Evolutionary conservation across 352 stramenopile genomes (phyloP).

Genomic region (Pythium monospermum): DNA sequence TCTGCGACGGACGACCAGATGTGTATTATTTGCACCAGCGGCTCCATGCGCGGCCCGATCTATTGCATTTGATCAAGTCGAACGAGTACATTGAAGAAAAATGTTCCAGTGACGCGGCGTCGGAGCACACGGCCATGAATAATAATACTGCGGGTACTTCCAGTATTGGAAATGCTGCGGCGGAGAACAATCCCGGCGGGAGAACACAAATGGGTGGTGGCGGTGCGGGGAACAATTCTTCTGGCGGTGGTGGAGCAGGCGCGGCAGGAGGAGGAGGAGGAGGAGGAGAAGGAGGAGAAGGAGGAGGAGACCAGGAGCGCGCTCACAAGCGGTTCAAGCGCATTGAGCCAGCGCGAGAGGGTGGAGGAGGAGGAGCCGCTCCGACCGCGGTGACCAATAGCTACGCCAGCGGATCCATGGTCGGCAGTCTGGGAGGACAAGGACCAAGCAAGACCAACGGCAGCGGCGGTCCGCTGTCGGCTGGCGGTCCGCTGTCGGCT

Average conservation of each 20-base stretch:
- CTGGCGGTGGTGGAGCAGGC: no score
- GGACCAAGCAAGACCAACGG: no score
- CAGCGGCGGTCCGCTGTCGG: not conserved
- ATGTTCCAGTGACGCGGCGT: conserved; percentile 49
- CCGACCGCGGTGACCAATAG: not conserved
- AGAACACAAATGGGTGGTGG: conserved; percentile 26
- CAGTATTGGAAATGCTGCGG: no score
- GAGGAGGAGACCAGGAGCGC: conserved; percentile 24
- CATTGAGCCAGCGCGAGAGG: conserved; percentile 23
- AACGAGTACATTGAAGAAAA: conserved; percentile 83
- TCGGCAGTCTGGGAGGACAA: not conserved
- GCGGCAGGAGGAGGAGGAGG: no score
- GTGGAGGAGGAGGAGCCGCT: not conserved
- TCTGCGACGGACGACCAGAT: conserved; percentile 63
- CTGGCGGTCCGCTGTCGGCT: not conserved
- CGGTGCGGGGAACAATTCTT: no score
- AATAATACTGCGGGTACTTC: no score
- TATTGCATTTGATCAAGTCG: conserved; percentile 77
- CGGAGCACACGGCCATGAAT: conserved; percentile 12
- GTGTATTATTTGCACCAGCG: conserved; percentile 81
- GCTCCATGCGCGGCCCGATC: conserved; percentile 60
- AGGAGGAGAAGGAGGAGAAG: no score
- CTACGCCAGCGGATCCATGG: not conserved
- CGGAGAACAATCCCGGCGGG: conserved; percentile 19
- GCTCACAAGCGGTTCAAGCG: conserved; percentile 69